Base-by-base conservation (phyloP, 2,329 filamentous ascomycete genomes). In the Talaromyces sp. region DNA sequence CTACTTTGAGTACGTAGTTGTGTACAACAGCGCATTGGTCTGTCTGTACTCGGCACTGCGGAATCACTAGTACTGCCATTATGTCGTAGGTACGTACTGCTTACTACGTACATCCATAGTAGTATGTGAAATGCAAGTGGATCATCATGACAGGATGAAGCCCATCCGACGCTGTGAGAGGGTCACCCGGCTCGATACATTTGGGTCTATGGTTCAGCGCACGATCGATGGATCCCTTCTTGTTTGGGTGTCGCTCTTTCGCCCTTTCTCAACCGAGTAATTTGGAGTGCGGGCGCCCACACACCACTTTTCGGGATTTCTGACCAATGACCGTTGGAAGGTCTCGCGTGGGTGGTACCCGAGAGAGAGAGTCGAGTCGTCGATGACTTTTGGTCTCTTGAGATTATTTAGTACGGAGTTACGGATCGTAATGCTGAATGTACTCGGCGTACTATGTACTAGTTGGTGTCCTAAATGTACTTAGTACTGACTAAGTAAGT, bases 161-260 rank as follows among this genome's bases (percentile, higher is more conserved):
- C 48, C 21, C 28, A 52, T 52, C 25, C 14, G 31, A 21, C 44
- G 28, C 44, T 12, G 18, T 7, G 37, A 6, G 37, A 12, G 12
- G 44, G 21, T n/a, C 46, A 31, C 21, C 31, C 33, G 54, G 54
- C 21, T 40, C 56, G 56, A 58, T 50, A 50, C 44, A 50, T 31
- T 50, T 46, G 56, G 56, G 40, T 58, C 56, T 12, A 18, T 46
- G 56, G 56, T 58, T 35, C 57, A 59, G 31, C 44, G 58, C 58
- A 60, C 58, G 58, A 60, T 60, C 58, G 44, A 52, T 60, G 58
- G 58, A 60, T 60, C 58, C 40, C 44, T 52, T 21, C 42, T 46
- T 28, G 3, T 44, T 46, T 28, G 3, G 31, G 9, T 12, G 8
- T 28, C 42, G 44, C 39, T 42, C 16, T 39, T 58, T 31, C 21